Percentiles rank a stretch among this genome's conserved stretches.
Evolutionary conservation across 2,329 filamentous ascomycete genomes (phyloP).

Genomic region (Clarireedia sp.): DNA sequence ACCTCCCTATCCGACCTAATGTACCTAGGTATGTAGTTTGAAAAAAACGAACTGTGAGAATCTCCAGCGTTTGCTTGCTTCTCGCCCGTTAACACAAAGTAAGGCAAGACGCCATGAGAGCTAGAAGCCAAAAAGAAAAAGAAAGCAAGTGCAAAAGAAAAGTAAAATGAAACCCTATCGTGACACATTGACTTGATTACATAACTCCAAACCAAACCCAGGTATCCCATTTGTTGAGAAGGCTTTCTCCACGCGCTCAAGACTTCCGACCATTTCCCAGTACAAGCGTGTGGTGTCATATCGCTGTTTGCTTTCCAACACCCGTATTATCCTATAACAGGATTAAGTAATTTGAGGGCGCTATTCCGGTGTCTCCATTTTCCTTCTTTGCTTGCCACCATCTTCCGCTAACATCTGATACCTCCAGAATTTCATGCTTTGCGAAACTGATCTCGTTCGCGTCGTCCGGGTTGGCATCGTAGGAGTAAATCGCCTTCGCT

Average conservation of each 20-base stretch:
- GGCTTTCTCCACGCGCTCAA: neutral
- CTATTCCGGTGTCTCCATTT: conserved; percentile 85
- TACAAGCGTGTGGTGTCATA: conserved; percentile 2
- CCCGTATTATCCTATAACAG: conserved; percentile 47
- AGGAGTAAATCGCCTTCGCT: conserved; percentile 98
- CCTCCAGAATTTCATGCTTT: conserved; percentile 93
- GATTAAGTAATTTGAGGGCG: conserved; percentile 80
- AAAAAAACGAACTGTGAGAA: no score
- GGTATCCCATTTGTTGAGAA: conserved; percentile 8
- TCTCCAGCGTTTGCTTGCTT: no score
- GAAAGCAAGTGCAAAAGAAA: neutral
- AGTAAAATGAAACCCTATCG: conserved; percentile 11
- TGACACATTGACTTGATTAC: conserved; percentile 17
- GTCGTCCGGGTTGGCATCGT: conserved; percentile 95
- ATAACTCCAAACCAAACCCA: conserved; percentile 13
- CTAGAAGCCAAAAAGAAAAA: neutral
- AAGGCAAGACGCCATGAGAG: neutral
- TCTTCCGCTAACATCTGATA: conserved; percentile 88
- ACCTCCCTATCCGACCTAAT: no score
- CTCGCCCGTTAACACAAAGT: no score
- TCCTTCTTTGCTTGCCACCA: conserved; percentile 99
- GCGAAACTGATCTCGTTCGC: conserved; percentile 95
- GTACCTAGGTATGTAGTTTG: no score
- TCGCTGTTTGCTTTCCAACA: neutral
- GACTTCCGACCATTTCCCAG: conserved; percentile 9